Percentiles rank a stretch among this genome's conserved stretches.
Conservation (phyloP, 345 rosid species). For the Eucalyptus grandis region DNA sequence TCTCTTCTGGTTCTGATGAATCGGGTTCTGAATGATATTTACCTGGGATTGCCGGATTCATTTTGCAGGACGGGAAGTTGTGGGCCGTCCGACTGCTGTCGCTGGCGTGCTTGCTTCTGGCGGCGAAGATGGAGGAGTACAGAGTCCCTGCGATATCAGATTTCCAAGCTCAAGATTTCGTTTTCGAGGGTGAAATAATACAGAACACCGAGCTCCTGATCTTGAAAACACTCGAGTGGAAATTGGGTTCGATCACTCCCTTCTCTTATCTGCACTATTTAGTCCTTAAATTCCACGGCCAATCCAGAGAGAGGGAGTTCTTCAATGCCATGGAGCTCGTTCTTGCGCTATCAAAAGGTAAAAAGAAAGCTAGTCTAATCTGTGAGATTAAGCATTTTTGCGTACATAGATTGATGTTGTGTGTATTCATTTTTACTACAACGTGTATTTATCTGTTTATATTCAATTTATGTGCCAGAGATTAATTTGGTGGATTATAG, state of each 20-base stretch:
- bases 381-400: background rate
- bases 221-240: conserved; percentile 65
- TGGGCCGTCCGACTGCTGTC: conserved; percentile 70
- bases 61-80: conserved; percentile 44
- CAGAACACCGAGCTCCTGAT: conserved; percentile 64
- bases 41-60: background rate
- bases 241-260: conserved; percentile 59
- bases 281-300: conserved; percentile 17
- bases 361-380: background rate
- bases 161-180: conserved; percentile 25
- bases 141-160: conserved; percentile 53
- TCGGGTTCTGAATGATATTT: background rate
- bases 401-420: background rate
- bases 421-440: background rate
- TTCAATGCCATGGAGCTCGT: conserved; percentile 38
- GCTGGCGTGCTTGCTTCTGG: conserved; percentile 67
- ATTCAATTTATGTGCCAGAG: conserved; percentile 21
- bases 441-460: background rate
- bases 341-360: conserved; percentile 46
- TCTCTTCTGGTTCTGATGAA: background rate
- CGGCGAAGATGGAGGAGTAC: conserved; percentile 84
- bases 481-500: conserved; percentile 45
- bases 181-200: conserved; percentile 39
- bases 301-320: conserved; percentile 17
- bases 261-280: conserved; percentile 59